These are phyloP conservation scores for Pisolithus microcarpus DNA, from an alignment of 768 basidiomycete species.

Conservation along the genomic window DNA sequence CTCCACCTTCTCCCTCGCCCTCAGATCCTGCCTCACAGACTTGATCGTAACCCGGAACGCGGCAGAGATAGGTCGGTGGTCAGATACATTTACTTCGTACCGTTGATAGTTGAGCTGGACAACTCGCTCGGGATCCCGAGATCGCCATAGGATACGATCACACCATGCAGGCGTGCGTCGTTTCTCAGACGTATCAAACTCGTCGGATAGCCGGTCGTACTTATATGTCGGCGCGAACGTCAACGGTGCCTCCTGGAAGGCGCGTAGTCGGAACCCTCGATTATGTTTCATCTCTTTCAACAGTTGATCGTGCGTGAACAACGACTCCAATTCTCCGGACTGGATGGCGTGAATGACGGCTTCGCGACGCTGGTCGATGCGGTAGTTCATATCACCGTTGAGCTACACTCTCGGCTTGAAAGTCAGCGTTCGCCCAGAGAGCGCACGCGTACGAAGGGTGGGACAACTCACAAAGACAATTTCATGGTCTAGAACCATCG, in stretches of 20 bases:
- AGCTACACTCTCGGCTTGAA: constrained; percentile 37
- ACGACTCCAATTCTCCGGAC: constrained; percentile 53
- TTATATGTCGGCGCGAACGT: constrained; percentile 91
- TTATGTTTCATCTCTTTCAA: constrained; percentile 83
- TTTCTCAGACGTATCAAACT: constrained; percentile 88
- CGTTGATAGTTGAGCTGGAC: constrained; percentile 64
- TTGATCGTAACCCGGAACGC: constrained; percentile 72
- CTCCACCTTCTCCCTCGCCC: constrained; percentile 49
- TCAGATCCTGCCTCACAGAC: constrained; percentile 50
- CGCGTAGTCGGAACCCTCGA: constrained; percentile 77
- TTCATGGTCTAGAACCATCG: constrained; percentile 92
- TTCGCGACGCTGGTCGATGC: constrained; percentile 89
- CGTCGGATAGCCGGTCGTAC: constrained; percentile 71
- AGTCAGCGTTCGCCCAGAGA: background rate
- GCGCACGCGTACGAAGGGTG: background rate
- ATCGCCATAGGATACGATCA: constrained; percentile 83
- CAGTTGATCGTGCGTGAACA: constrained; percentile 81
- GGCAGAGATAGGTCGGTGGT: constrained; percentile 85
- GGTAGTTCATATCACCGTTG: constrained; percentile 95
- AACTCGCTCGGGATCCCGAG: constrained; percentile 50
- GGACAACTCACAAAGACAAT: constrained; percentile 61
- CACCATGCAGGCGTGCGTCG: constrained; percentile 92
- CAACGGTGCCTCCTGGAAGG: constrained; percentile 77
- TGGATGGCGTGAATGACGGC: constrained; percentile 65
- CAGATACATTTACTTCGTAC: constrained; percentile 83